Percentiles rank a stretch among this genome's conserved stretches.
These are phyloP conservation scores for Phaeomoniella chlamydospora DNA, from an alignment of 2,329 filamentous ascomycete species.

Conservation along the genomic window DNA sequence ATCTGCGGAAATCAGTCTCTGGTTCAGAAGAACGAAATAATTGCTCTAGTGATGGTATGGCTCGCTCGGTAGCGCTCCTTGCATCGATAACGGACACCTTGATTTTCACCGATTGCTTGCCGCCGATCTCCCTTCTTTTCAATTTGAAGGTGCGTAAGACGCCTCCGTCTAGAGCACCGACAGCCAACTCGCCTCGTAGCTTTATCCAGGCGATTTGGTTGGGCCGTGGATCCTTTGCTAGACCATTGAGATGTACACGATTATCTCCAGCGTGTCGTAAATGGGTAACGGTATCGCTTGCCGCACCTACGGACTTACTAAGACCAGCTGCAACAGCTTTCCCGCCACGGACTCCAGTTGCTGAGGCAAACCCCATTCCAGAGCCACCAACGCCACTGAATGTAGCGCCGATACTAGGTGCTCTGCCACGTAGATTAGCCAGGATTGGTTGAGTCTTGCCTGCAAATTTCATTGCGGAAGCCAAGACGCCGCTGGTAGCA, in stretches of 20 bases:
- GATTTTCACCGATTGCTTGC: conserved; percentile 34
- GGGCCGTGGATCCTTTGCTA: conserved; percentile 20
- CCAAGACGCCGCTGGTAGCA: conserved; percentile 41
- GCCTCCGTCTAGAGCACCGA: conserved; percentile 28
- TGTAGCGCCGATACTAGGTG: conserved; percentile 28
- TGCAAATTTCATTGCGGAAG: conserved; percentile 56
- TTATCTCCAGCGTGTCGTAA: conserved; percentile 33
- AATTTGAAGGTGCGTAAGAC: conserved; percentile 29
- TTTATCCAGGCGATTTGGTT: conserved; percentile 30
- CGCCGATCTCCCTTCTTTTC: conserved; percentile 28
- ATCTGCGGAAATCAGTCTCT: background rate
- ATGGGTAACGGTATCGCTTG: conserved; percentile 31
- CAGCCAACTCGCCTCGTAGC: conserved; percentile 24
- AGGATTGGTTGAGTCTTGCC: conserved; percentile 47
- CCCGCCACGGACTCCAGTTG: conserved; percentile 29
- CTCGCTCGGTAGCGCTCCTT: conserved; percentile 6
- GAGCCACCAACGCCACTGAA: conserved; percentile 23
- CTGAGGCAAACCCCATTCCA: conserved; percentile 27
- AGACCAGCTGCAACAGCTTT: conserved; percentile 34
- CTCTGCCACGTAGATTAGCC: conserved; percentile 46
- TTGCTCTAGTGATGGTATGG: background rate
- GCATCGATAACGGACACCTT: conserved; percentile 25
- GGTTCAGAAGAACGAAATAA: background rate
- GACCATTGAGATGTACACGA: conserved; percentile 27
- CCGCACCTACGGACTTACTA: conserved; percentile 34